Evolutionary conservation across 2,329 filamentous ascomycete genomes (phyloP), one percentile per base, ranked within the genome.

Genomic region (Ophiocordyceps robertsii): DNA sequence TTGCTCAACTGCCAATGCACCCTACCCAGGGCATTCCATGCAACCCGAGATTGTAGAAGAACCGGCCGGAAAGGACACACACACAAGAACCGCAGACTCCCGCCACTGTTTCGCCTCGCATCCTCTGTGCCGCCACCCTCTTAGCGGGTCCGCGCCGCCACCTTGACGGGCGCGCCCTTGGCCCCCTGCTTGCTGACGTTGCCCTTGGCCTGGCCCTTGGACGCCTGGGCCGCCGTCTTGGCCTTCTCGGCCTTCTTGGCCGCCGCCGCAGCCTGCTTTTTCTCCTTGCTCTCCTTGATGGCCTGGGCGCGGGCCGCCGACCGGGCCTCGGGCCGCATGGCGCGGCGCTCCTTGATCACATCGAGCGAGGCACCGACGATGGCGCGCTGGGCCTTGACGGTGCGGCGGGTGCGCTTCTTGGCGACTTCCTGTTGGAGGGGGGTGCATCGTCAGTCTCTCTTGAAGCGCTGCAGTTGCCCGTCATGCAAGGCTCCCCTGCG

Each of bases 221-320:
- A 71, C 55, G 81, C 77, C 49, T 56, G 60, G 56, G 83, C 77
- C 53, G 89, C 89, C 62, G 59, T 75, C 85, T 96, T 96, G 61
- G 92, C 92, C 87, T 98, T 98, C 73, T 96, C 89, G 47, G 86
- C 84, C 85, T 96, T 98, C 87, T 96, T 98, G 68, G 80, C 81
- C 66, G 80, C 84, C 70, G 86, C 82, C 50, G 80, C 77, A 51
- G 80, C 88, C 54, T 81, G 73, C 78, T 93, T 94, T 88, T 96
- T 95, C 69, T 94, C 89, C 84, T 98, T 98, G 74, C 81, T 85
- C 67, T 93, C 88, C 78, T 90, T 90, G 75, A 96, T 89, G 68
- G 92, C 90, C 58, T 81, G 75, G 56, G 77, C 73, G 65, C 92
- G 90, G 64, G 88, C 89, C 61, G 92, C 92, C 60, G 80, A 77